Base-by-base conservation (phyloP, 2,329 filamentous ascomycete species). In the Fusarium ramigenum region DNA sequence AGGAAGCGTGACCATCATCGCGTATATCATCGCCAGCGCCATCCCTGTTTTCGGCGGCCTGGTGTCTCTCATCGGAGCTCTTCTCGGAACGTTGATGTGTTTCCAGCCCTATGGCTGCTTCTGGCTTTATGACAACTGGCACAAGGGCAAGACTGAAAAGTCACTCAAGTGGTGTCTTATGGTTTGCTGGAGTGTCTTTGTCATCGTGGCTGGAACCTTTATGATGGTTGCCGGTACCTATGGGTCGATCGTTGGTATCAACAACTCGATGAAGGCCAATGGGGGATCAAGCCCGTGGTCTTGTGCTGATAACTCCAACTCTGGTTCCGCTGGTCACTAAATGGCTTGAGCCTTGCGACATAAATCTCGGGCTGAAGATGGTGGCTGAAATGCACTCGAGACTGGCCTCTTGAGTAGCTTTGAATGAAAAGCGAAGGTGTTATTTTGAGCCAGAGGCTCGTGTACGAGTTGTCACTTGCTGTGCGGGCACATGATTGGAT, bases 141-240 rank as follows among this genome's bases (percentile, higher is more conserved):
- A 58, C 2, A 61, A 60, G 36, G 43, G 77, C 44, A 56, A 65
- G 49, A 25, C 40, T 3, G 23, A 23, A 9, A 69, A 28, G 25
- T 40, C 66, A 12, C 5, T 43, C 5, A 68, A 46, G 12, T 75
- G 72, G 73, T 63, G 30, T 18, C n/a, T 69, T 1, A 70, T 73
- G 60, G 70, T 72, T 21, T 32, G 34, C 9, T 74, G 66, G 69
- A 39, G 70, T 28, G 28, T 64, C 3, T 73, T 75, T 52, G 52
- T 75, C 10, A 71, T 75, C 4, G 19, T 61, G 2, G 58, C 66
- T 5, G 77, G 77, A 9, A 73, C 73, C 0, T 86, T 86, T 64
- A 68, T 85, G 14, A 85, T 82, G 79, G 73, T 86, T 50, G 82
- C 79, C 8, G 85, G 84, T 2, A 85, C 84, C 0, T 86, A 86